Evolutionary conservation across 371 early-diverging fungal species (phyloP).

Genomic region (Mucor sp.): DNA sequence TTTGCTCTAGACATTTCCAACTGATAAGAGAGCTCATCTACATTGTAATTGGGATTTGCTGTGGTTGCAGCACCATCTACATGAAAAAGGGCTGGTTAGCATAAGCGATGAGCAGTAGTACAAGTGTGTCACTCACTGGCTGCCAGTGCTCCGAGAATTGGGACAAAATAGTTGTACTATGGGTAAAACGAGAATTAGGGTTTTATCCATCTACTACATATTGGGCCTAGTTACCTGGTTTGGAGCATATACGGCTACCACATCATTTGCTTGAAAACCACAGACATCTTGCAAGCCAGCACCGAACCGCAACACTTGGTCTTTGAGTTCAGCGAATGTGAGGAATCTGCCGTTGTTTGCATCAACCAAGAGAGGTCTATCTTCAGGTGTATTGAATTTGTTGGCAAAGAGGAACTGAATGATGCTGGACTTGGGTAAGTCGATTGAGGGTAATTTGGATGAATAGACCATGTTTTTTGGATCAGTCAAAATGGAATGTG

Average conservation of each 20-base stretch:
- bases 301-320: constrained; percentile 62
- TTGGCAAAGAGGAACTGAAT: constrained; percentile 26
- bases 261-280: constrained; percentile 67
- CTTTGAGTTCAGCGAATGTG: constrained; percentile 66
- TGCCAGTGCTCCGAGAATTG: constrained; percentile 41
- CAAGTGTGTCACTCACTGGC: constrained; percentile 22
- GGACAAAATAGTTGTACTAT: constrained; percentile 44
- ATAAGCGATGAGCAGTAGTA: background rate
- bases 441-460: constrained; percentile 4
- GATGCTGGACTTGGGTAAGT: constrained; percentile 19
- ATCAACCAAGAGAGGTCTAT: constrained; percentile 62
- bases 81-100: background rate
- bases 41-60: constrained; percentile 78
- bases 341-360: constrained; percentile 20
- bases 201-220: background rate
- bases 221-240: constrained; percentile 51
- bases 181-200: background rate
- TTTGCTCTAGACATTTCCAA: constrained; percentile 68
- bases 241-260: constrained; percentile 69
- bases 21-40: constrained; percentile 74
- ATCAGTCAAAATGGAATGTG: background rate
- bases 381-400: constrained; percentile 34
- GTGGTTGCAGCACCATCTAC: constrained; percentile 65
- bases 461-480: constrained; percentile 11
- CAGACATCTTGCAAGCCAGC: constrained; percentile 65